Base-by-base conservation (phyloP, 2,329 filamentous ascomycete species). In the Ramularia endophylla region DNA sequence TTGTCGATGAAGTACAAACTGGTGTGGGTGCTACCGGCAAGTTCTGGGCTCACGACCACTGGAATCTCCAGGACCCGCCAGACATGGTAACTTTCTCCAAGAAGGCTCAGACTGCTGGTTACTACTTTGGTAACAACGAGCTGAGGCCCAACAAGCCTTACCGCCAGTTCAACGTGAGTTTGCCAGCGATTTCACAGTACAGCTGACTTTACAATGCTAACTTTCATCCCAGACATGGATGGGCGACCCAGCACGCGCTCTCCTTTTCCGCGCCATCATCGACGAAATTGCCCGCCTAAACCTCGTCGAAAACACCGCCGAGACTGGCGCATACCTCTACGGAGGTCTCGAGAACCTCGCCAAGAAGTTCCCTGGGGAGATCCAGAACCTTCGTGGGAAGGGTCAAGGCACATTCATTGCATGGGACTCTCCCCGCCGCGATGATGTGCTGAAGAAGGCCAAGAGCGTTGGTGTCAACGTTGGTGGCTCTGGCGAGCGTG, bases 31-130 rank as follows among this genome's bases (percentile, higher is more conserved):
- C 89, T 28, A 95, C 88, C 0, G 88, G 88, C 56, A 88, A 86
- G 65, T 94, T 95, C 80, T 95, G 88, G 88, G 88, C 89, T 7
- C 89, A 95, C 71, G 87, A 95, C 58, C 89, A 95, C 80, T 95
- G 88, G 88, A 76, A 85, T 64, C 76, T 95, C 31, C 61, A 74
- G 36, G 70, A 80, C 27, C 85, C 88, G 7, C 88, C 88, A 0
- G 88, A 95, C 71, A 92, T 95, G 73, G 88, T 95, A 32, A 95
- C 88, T 44, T 95, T 95, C 71, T 86, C 80, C 60, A 95, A 95
- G 75, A 95, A 95, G 75, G 89, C 88, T 3, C 88, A 95, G 70
- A 86, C 88, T 2, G 88, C 89, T 5, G 88, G 88, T 25, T 95
- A 90, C 75, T 95, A 92, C 75, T 95, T 81, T 62, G 83, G 83